Base-by-base conservation (phyloP, 306 rosid species). In the Fagus sylvatica region DNA sequence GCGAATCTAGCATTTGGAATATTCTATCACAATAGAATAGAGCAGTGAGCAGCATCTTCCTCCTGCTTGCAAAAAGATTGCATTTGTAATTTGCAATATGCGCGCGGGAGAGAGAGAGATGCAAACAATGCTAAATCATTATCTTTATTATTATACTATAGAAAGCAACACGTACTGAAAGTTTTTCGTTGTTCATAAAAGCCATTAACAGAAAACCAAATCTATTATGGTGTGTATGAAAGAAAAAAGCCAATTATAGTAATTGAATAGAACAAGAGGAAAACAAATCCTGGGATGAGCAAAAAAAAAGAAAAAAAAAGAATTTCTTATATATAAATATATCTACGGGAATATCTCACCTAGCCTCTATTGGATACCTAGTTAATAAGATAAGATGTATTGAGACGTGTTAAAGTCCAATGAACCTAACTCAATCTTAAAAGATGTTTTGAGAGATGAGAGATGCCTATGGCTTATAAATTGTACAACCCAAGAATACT, bases 341-440 rank as follows among this genome's bases (percentile, higher is more conserved):
- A 79, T 85, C 76, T 61, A 83, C 70, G 90, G 87, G 79, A 84
- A 79, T 85, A 76, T 57, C 87, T 87, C 88, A 48, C 73, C 78
- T 75, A 77, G 79, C 76, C 37, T 72, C 74, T 72, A 57, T 60
- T 19, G 69, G 69, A 73, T 66, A 85, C 88, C 81, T 76, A 76
- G 51, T 59, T 51, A 69, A 75, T 60, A 74, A 22, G 28, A 82
- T 73, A 70, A 74, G 69, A 40, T 72, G 60, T 66, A 55, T 72
- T 7, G 6, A 49, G 36, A 72, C 36, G 28, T 22, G 28, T 22
- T 22, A 22, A 22, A 22, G 28, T 22, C 28, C 28, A 22, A 22
- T 22, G 28, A 22, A 22, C 28, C 28, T 22, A 22, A 22, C 28
- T 22, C 28, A 22, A 22, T 22, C 28, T 22, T 0, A 22, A 22